A percentile compares a stretch with the other conserved stretches of the same genome.
These are phyloP conservation scores for Penicillium odoratum DNA, from an alignment of 495 filamentous ascomycete genomes.

Conservation along the genomic window DNA sequence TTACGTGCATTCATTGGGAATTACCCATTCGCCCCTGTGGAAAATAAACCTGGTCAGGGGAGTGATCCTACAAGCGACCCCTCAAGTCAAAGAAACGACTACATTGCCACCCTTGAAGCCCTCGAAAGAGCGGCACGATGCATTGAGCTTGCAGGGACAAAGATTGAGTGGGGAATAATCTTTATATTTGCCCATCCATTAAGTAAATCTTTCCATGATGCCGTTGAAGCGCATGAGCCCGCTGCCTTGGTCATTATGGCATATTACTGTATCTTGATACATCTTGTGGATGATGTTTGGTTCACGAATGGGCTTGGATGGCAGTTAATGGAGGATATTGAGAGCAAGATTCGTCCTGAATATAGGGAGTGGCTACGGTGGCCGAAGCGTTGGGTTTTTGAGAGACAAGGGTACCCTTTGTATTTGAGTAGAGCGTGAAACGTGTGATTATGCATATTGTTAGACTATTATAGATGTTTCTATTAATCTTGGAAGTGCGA, in stretches of 20 bases:
- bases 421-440: background rate
- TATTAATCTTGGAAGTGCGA: background rate
- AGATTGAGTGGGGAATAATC: conserved; percentile 23
- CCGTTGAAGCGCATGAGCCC: conserved; percentile 44
- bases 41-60: background rate
- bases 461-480: too few species aligned
- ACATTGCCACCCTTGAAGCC: conserved; percentile 12
- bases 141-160: conserved; percentile 22
- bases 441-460: too few species aligned
- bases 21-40: conserved; percentile 12
- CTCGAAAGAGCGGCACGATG: conserved; percentile 16
- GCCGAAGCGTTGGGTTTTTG: conserved; percentile 23
- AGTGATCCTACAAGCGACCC: background rate
- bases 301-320: conserved; percentile 36
- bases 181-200: conserved; percentile 45
- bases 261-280: conserved; percentile 42
- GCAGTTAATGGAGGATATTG: conserved; percentile 26
- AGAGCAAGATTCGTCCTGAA: conserved; percentile 15
- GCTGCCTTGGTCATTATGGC: conserved; percentile 47
- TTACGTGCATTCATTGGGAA: conserved; percentile 22
- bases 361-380: conserved; percentile 26
- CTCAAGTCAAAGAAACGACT: conserved; percentile 18
- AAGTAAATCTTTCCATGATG: conserved; percentile 42
- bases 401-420: conserved; percentile 5
- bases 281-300: conserved; percentile 41